phyloP scores from a whole-genome alignment of 805 yeast species.

The Wickerhamiella parazyma region DNA sequence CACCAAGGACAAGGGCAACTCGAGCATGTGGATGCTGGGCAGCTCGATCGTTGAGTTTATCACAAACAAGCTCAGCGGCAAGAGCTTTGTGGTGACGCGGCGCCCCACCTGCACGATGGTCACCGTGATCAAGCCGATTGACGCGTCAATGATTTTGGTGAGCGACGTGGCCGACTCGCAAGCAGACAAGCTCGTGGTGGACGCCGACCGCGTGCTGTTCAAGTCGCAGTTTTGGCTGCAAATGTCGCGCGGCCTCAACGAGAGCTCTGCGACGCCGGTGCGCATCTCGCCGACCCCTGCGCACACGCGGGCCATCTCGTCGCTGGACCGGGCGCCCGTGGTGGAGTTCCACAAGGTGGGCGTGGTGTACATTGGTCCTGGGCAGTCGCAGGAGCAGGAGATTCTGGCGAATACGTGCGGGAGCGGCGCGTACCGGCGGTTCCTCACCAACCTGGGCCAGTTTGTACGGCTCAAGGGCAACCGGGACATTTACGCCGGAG shows the following conservation, averaged over 20 bases:
- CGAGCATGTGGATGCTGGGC: constrained; percentile 47
- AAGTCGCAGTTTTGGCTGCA: constrained; percentile 11
- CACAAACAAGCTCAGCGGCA: constrained; percentile 40
- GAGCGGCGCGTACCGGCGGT: constrained; percentile 45
- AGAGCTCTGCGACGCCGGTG: constrained; percentile 16
- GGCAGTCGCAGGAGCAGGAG: constrained; percentile 49
- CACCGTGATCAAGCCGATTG: constrained; percentile 12
- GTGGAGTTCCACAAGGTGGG: constrained; percentile 72
- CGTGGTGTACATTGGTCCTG: constrained; percentile 55
- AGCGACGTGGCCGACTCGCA: not conserved
- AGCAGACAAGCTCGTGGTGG: not conserved
- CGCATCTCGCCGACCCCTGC: constrained; percentile 38
- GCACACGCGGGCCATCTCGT: constrained; percentile 39
- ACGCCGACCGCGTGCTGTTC: constrained; percentile 1
- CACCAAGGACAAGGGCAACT: constrained; percentile 7
- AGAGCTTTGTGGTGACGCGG: constrained; percentile 37
- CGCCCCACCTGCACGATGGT: constrained; percentile 49
- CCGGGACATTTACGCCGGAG: constrained; percentile 52
- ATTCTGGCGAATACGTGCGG: constrained; percentile 53
- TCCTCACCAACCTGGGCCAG: constrained; percentile 45
- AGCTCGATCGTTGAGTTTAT: constrained; percentile 42
- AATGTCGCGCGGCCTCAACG: constrained; percentile 8
- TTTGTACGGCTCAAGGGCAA: constrained; percentile 45
- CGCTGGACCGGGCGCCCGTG: constrained; percentile 63
- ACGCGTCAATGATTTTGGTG: not conserved